These are phyloP conservation scores for Aspergillus aculeatus DNA, from an alignment of 2,329 filamentous ascomycete genomes.

Conservation along the genomic window DNA sequence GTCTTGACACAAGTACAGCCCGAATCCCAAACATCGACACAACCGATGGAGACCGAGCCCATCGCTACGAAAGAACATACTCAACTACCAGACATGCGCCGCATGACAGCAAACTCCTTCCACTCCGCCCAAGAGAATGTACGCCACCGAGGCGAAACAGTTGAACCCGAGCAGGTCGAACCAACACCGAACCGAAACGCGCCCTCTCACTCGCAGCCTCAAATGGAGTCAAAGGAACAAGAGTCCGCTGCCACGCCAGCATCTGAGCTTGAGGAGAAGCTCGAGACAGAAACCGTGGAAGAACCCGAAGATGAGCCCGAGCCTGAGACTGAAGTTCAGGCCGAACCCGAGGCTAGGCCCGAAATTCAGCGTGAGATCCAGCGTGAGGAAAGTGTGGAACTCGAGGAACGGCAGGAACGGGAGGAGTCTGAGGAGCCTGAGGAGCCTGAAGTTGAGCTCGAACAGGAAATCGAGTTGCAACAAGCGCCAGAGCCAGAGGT, in stretches of 20 bases:
- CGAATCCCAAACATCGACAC: slow-evolving; percentile 34
- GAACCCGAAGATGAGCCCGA: background rate
- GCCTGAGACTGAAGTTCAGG: background rate
- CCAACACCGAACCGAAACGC: slow-evolving; percentile 22
- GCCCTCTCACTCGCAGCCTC: background rate
- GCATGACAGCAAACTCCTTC: slow-evolving; percentile 47
- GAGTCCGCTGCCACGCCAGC: slow-evolving; percentile 9
- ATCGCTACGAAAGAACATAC: slow-evolving; percentile 15
- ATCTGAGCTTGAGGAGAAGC: background rate
- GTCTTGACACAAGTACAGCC: slow-evolving; percentile 34
- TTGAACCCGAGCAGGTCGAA: slow-evolving; percentile 39
- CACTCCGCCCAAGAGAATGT: slow-evolving; percentile 47
- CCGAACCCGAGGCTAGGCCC: background rate
- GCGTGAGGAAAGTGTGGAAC: background rate
- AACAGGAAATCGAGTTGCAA: background rate
- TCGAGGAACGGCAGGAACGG: background rate
- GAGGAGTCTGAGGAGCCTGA: background rate
- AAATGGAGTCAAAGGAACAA: slow-evolving; percentile 4
- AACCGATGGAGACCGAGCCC: slow-evolving; percentile 33
- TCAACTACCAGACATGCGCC: slow-evolving; percentile 30
- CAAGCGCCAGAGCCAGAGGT: slow-evolving; percentile 9
- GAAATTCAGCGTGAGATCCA: background rate
- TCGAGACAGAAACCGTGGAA: background rate
- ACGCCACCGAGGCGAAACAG: slow-evolving; percentile 34
- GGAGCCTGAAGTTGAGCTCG: background rate